A percentile compares a stretch with the other conserved stretches of the same genome.
Evolutionary conservation across 805 yeast genomes (phyloP).

Genomic region (Ogataea angusta): DNA sequence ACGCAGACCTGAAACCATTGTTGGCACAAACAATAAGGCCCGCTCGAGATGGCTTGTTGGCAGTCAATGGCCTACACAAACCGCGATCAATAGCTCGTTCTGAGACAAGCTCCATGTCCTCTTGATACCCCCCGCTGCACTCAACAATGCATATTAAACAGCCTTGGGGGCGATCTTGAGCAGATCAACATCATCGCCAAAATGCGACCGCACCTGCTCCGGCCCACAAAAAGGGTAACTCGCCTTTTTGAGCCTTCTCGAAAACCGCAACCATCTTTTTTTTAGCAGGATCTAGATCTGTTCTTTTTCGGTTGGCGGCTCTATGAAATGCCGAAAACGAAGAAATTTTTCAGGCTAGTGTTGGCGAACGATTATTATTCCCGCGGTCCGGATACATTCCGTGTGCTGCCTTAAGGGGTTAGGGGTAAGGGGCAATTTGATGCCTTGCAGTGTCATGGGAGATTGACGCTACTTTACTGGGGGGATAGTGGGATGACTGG

Average conservation of each 20-base stretch:
- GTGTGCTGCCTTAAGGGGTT: background rate
- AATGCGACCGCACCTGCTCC: too few species aligned
- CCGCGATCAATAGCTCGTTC: background rate
- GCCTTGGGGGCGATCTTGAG: background rate
- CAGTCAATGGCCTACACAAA: background rate
- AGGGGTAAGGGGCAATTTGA: too few species aligned
- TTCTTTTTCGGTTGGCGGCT: background rate
- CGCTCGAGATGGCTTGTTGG: background rate
- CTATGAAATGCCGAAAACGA: background rate
- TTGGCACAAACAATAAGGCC: background rate
- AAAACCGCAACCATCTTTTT: background rate
- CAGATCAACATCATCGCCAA: background rate
- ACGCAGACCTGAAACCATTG: background rate
- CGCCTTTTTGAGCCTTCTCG: background rate
- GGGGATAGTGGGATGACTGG: too few species aligned
- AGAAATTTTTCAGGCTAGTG: background rate
- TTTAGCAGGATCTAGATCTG: background rate
- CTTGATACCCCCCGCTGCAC: background rate
- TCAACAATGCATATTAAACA: background rate
- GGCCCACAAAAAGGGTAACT: background rate
- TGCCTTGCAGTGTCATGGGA: too few species aligned
- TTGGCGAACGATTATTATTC: background rate
- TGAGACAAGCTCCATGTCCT: background rate
- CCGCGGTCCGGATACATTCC: background rate
- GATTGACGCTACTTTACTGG: too few species aligned